These are phyloP conservation scores for Volutella citrinella DNA, from an alignment of 2,329 filamentous ascomycete species.

Conservation along the genomic window DNA sequence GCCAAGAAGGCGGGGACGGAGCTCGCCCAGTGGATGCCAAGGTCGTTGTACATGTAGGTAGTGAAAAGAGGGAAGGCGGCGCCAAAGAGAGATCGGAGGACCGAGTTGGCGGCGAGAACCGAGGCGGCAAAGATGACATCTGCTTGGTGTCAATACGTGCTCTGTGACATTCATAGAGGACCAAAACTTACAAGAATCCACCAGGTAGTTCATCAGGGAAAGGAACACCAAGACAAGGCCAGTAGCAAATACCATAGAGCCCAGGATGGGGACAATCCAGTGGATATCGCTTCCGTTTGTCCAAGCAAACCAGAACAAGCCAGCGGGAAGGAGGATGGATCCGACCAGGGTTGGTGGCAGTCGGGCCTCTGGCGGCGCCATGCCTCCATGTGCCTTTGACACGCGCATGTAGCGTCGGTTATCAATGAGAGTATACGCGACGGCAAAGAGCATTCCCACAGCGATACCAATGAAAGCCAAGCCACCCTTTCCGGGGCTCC, in stretches of 20 bases:
- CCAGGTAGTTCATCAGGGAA: constrained; percentile 63
- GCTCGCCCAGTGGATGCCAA: constrained; percentile 75
- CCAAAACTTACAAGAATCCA: constrained; percentile 51
- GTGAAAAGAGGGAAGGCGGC: constrained; percentile 74
- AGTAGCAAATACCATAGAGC: constrained; percentile 48
- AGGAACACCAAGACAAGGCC: constrained; percentile 64
- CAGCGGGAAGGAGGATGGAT: constrained; percentile 54
- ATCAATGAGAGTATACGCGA: constrained; percentile 49
- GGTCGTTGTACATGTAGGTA: constrained; percentile 50
- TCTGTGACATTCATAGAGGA: not conserved
- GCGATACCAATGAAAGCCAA: constrained; percentile 63
- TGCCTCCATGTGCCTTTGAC: constrained; percentile 47
- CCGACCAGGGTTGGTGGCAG: constrained; percentile 60
- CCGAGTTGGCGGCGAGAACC: constrained; percentile 68
- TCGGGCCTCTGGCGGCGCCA: constrained; percentile 61
- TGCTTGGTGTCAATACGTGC: constrained; percentile 16
- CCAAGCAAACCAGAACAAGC: constrained; percentile 67
- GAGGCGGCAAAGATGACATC: constrained; percentile 75
- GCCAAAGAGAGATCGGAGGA: constrained; percentile 70
- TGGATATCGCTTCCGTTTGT: constrained; percentile 55
- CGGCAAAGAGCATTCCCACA: constrained; percentile 59
- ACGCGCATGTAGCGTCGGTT: constrained; percentile 51
- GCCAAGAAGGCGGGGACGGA: constrained; percentile 73
- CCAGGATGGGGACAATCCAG: constrained; percentile 51
- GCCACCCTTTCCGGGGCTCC: constrained; percentile 56